Evolutionary conservation across 2,329 filamentous ascomycete genomes (phyloP).

Genomic region (Grosmannia huntii): DNA sequence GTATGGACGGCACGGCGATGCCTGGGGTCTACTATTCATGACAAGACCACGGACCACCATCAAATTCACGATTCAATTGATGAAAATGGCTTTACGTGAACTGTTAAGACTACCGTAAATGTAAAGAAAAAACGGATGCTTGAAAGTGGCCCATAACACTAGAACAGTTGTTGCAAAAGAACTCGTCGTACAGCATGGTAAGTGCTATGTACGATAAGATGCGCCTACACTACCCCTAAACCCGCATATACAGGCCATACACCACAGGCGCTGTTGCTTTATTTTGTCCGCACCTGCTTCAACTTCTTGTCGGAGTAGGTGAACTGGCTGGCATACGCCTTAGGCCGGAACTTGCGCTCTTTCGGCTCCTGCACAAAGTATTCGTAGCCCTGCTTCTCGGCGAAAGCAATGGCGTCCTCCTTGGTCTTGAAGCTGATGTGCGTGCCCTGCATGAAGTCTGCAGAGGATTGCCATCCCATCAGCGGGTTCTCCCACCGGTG

Average conservation of each 20-base stretch:
- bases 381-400: constrained; percentile 97
- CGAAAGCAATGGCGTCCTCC: constrained; percentile 89
- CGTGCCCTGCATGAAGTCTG: constrained; percentile 88
- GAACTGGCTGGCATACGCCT: constrained; percentile 97
- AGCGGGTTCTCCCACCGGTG: constrained; percentile 97
- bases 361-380: constrained; percentile 98
- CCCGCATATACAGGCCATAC: background rate
- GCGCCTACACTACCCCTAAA: background rate
- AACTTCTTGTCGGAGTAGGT: constrained; percentile 72
- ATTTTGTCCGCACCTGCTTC: constrained; percentile 77
- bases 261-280: constrained; percentile 15
- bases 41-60: background rate
- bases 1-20: background rate
- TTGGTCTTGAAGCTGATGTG: constrained; percentile 82
- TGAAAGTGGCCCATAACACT: background rate
- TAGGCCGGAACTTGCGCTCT: constrained; percentile 69
- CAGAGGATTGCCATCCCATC: constrained; percentile 98
- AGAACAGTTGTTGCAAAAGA: background rate
- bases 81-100: no score
- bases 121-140: background rate
- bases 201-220: constrained; percentile 6
- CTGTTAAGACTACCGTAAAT: background rate
- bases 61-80: background rate
- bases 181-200: background rate
- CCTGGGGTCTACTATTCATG: background rate